Conservation (phyloP, 2,329 filamentous ascomycete species). For the Fusarium poae region DNA sequence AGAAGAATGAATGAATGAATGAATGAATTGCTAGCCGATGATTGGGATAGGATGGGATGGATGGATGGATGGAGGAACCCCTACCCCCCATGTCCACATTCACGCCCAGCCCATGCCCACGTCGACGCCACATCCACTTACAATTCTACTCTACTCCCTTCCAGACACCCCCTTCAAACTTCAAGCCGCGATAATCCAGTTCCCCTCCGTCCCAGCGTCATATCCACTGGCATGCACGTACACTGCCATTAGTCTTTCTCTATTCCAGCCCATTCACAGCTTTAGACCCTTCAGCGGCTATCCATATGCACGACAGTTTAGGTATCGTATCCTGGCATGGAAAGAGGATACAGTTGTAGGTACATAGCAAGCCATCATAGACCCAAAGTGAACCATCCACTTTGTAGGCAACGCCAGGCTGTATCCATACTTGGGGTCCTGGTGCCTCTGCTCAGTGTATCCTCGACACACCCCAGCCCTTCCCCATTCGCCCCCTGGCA, state of each 20-base stretch:
- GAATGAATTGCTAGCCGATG: neutral
- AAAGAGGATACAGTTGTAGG: constrained; percentile 10
- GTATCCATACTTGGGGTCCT: constrained; percentile 41
- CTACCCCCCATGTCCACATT: constrained; percentile 11
- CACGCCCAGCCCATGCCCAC: constrained; percentile 18
- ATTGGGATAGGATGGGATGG: constrained; percentile 7
- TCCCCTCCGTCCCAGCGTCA: constrained; percentile 30
- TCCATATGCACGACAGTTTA: constrained; percentile 51
- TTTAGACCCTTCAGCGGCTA: constrained; percentile 49
- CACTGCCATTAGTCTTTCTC: constrained; percentile 35
- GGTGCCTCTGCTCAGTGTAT: constrained; percentile 20
- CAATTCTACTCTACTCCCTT: constrained; percentile 4
- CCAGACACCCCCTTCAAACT: constrained; percentile 20
- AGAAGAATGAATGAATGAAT: constrained; percentile 1
- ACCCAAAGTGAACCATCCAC: constrained; percentile 23
- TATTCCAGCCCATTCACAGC: constrained; percentile 35
- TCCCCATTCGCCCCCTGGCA: constrained; percentile 33
- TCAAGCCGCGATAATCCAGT: constrained; percentile 32
- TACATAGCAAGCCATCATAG: constrained; percentile 16
- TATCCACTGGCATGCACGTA: constrained; percentile 44
- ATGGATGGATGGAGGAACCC: constrained; percentile 19
- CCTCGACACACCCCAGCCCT: constrained; percentile 31
- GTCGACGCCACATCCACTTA: constrained; percentile 21
- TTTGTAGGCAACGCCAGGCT: constrained; percentile 38
- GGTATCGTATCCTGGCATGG: constrained; percentile 38